Conservation (phyloP, 2,329 filamentous ascomycete genomes). For the Aspergillus quadrilineatus region DNA sequence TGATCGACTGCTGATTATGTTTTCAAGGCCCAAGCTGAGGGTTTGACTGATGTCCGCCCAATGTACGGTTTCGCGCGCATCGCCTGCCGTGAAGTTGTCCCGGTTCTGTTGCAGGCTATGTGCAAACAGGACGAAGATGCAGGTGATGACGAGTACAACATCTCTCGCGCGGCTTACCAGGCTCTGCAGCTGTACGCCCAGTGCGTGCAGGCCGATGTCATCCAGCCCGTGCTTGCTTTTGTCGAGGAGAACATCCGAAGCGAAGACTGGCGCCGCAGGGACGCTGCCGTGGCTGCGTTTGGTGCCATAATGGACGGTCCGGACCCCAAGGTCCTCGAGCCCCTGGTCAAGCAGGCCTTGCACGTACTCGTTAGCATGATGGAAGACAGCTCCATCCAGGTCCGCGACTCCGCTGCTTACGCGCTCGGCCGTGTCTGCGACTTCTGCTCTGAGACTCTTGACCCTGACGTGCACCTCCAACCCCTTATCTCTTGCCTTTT, state of each 20-base stretch:
- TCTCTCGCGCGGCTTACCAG: constrained; percentile 92
- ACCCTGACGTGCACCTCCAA: constrained; percentile 77
- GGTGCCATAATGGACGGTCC: constrained; percentile 99
- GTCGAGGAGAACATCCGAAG: constrained; percentile 86
- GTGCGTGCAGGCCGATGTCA: constrained; percentile 80
- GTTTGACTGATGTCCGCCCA: constrained; percentile 77
- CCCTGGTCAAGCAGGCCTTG: constrained; percentile 92
- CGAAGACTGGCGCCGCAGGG: constrained; percentile 91
- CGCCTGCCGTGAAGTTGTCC: constrained; percentile 89
- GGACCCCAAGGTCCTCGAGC: constrained; percentile 85
- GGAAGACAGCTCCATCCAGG: constrained; percentile 83
- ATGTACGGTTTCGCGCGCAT: constrained; percentile 96
- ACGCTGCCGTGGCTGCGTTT: constrained; percentile 95
- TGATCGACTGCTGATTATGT: constrained; percentile 23
- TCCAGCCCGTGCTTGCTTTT: constrained; percentile 82
- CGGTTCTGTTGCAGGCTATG: constrained; percentile 81
- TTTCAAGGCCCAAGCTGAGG: constrained; percentile 61
- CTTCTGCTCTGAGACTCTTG: constrained; percentile 85
- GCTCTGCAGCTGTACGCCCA: constrained; percentile 94
- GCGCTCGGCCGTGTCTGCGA: constrained; percentile 95
- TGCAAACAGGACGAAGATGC: constrained; percentile 98
- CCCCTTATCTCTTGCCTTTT: constrained; percentile 86
- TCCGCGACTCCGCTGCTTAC: constrained; percentile 94
- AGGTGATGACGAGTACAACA: constrained; percentile 94
- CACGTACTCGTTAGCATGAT: constrained; percentile 90